phyloP scores from a whole-genome alignment of 306 rosid genomes.

The Quercus aquifolioides region DNA sequence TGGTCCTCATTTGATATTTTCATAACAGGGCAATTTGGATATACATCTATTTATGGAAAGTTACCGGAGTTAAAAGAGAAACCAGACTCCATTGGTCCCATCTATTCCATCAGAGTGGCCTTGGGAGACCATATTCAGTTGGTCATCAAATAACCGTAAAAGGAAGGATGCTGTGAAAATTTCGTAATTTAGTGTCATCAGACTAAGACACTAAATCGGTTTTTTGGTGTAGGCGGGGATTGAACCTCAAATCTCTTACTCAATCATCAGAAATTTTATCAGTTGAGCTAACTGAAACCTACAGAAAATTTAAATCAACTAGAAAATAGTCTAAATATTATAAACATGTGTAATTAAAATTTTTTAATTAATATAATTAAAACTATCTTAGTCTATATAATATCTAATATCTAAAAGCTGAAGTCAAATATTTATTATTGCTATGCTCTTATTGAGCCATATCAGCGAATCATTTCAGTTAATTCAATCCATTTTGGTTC shows the following conservation, averaged over 20 bases:
- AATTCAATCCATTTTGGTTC: too few relatives aligned
- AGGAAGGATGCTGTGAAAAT: not conserved
- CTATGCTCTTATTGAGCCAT: too few relatives aligned
- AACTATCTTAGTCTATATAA: too few relatives aligned
- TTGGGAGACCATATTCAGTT: constrained; percentile 84
- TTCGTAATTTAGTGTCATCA: too few relatives aligned
- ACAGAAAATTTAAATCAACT: too few relatives aligned
- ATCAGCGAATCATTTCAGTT: too few relatives aligned
- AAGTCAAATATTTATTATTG: too few relatives aligned
- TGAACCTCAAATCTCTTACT: accelerated
- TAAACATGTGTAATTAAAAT: too few relatives aligned
- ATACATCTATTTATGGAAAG: constrained; percentile 68
- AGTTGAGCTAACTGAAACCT: accelerated
- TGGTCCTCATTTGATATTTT: not conserved
- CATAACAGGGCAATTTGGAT: constrained; percentile 65
- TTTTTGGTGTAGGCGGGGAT: too few relatives aligned
- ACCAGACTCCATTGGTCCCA: constrained; percentile 25
- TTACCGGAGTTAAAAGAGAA: constrained; percentile 52
- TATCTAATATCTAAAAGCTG: too few relatives aligned
- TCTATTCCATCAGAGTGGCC: constrained; percentile 69
- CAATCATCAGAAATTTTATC: accelerated
- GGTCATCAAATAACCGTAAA: constrained; percentile 50
- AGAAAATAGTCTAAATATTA: too few relatives aligned
- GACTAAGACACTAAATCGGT: accelerated
- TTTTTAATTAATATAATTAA: too few relatives aligned